Percentiles rank a stretch among this genome's conserved stretches.
Conservation (phyloP, 2,329 filamentous ascomycete genomes). For the Exophiala aquamarina region DNA sequence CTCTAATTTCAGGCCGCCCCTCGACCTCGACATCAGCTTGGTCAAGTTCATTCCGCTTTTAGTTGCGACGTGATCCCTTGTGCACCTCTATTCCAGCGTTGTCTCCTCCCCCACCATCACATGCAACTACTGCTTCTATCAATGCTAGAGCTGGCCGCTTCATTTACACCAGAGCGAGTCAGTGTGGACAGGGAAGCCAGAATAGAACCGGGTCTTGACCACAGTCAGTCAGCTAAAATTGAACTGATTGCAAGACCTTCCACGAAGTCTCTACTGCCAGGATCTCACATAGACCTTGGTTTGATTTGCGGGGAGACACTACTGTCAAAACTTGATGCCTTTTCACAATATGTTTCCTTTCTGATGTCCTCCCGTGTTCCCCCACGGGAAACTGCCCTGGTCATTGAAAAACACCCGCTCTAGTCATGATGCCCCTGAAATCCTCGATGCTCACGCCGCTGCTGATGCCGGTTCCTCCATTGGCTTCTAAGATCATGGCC, state of each 20-base stretch:
- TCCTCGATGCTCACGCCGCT: constrained; percentile 74
- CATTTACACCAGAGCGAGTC: constrained; percentile 55
- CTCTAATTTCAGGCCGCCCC: too few species aligned
- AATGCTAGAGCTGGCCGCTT: constrained; percentile 68
- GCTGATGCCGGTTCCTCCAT: constrained; percentile 71
- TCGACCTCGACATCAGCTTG: too few species aligned
- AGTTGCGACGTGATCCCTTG: too few species aligned
- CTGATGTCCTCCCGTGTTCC: too few species aligned
- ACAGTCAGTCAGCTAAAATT: constrained; percentile 12
- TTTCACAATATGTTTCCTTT: too few species aligned
- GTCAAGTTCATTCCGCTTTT: too few species aligned
- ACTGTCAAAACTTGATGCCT: neutral
- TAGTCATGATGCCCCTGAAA: constrained; percentile 81
- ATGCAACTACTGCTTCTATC: constrained; percentile 51
- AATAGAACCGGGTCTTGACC: constrained; percentile 42
- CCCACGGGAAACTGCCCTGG: neutral
- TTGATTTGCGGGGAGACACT: constrained; percentile 25
- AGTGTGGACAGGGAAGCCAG: constrained; percentile 71
- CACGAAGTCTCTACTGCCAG: constrained; percentile 23
- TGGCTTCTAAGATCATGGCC: constrained; percentile 96
- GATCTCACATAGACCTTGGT: constrained; percentile 4
- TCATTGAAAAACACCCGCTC: constrained; percentile 80
- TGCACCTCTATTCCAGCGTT: too few species aligned
- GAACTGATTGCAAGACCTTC: constrained; percentile 21
- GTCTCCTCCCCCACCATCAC: neutral